Conservation (phyloP, 306 rosid genomes). For the Trifolium subterraneum region DNA sequence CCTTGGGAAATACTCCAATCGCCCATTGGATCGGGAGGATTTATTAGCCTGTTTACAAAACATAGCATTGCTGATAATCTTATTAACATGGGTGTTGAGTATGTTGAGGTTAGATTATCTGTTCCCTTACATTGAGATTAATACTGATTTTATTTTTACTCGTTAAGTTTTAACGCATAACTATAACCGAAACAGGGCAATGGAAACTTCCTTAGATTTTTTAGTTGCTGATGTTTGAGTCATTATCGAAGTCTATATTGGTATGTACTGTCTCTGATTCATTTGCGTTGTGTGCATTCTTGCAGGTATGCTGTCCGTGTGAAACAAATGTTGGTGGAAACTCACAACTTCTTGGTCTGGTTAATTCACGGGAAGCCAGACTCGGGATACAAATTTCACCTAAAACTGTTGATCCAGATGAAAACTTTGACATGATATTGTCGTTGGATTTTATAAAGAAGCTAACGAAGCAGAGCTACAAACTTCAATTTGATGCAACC, state of each 20-base stretch:
- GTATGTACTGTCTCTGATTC: constrained; percentile 26
- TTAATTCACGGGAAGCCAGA: constrained; percentile 54
- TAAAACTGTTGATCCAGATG: constrained; percentile 48
- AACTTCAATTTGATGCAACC: constrained; percentile 62
- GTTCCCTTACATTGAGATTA: constrained; percentile 18
- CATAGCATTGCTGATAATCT: constrained; percentile 62
- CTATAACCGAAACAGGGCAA: constrained; percentile 11
- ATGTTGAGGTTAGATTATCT: constrained; percentile 67
- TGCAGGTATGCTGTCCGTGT: constrained; percentile 68
- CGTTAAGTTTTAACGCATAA: background rate
- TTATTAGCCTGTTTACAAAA: constrained; percentile 71
- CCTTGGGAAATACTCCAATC: constrained; percentile 92
- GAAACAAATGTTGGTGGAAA: constrained; percentile 55
- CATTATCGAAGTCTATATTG: constrained; percentile 12
- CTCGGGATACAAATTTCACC: constrained; percentile 67
- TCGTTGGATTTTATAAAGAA: constrained; percentile 61
- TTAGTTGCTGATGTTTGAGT: constrained; percentile 5
- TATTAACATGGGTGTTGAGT: constrained; percentile 70
- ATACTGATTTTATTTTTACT: background rate
- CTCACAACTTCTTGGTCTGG: constrained; percentile 69
- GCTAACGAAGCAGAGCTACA: constrained; percentile 60
- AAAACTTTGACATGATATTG: constrained; percentile 64
- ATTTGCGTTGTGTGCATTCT: constrained; percentile 39
- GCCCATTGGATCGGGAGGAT: constrained; percentile 88
- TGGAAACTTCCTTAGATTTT: background rate